These are phyloP conservation scores for Limnomonas spitsbergensis DNA, from an alignment of 139 green algal genomes.

Conservation along the genomic window DNA sequence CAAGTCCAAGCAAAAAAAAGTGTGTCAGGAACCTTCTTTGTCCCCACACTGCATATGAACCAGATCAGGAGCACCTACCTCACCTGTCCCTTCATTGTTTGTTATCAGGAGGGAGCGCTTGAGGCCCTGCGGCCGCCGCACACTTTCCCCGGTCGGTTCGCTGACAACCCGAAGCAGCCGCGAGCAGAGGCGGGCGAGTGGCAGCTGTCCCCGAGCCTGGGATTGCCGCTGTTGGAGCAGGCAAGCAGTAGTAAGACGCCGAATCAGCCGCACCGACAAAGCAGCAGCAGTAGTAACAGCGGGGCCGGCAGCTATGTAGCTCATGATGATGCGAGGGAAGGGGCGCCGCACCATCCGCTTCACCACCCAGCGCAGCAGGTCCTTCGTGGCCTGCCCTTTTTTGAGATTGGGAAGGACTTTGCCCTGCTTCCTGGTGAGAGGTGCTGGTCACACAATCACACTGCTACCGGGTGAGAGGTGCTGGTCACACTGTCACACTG, in stretches of 20 bases:
- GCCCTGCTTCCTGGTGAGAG: neutral
- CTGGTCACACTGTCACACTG: no score
- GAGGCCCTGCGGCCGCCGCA: neutral
- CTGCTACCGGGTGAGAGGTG: neutral
- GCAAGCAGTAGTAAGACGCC: neutral
- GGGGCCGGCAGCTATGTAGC: neutral
- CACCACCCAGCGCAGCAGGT: no score
- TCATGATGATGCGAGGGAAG: neutral
- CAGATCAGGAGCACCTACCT: no score
- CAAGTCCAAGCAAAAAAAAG: no score
- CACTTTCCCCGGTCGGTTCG: neutral
- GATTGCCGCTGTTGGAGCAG: neutral
- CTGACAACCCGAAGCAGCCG: neutral
- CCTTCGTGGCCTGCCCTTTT: neutral
- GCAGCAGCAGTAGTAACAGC: neutral
- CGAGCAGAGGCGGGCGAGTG: neutral
- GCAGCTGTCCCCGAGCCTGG: neutral
- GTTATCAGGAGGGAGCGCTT: neutral
- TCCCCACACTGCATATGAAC: no score
- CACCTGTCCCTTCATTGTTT: no score
- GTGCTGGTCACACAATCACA: no score
- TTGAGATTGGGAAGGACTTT: slow-evolving; percentile 3
- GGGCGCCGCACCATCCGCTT: no score
- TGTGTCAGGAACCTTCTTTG: no score
- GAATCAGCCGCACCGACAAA: neutral